Evolutionary conservation across 179 eudicot genomes (phyloP).

Genomic region (Beta corolliflora): DNA sequence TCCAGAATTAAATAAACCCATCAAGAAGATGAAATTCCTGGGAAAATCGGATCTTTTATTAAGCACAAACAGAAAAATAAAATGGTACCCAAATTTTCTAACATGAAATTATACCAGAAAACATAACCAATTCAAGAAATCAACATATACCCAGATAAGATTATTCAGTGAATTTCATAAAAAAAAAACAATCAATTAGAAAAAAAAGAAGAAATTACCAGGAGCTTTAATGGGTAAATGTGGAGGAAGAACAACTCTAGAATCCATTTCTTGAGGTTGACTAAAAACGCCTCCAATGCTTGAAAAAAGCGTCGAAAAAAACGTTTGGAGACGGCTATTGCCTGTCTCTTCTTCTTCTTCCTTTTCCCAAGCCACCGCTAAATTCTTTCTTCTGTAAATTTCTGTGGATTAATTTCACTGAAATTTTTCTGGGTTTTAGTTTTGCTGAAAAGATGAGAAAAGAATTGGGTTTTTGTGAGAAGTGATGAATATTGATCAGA

Average conservation of each 20-base stretch:
- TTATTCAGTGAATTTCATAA: background rate
- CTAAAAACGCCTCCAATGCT: slow-evolving; percentile 62
- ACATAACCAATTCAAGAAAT: background rate
- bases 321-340: slow-evolving; percentile 65
- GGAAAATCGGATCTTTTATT: background rate
- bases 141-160: background rate
- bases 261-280: slow-evolving; percentile 50
- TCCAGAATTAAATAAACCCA: background rate
- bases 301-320: slow-evolving; percentile 54
- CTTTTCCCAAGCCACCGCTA: slow-evolving; percentile 56
- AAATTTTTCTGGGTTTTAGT: background rate
- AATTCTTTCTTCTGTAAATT: background rate
- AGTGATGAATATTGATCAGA: background rate
- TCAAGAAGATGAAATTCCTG: background rate
- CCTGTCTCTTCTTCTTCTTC: slow-evolving; percentile 48
- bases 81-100: background rate
- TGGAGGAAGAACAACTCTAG: slow-evolving; percentile 32
- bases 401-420: background rate
- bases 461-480: background rate
- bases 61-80: background rate
- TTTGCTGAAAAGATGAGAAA: background rate
- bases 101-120: background rate
- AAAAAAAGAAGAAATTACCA: slow-evolving; percentile 31
- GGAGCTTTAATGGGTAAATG: slow-evolving; percentile 32
- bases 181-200: background rate